phyloP scores from a whole-genome alignment of 768 basidiomycete species.

The Clathrus columnatus region DNA sequence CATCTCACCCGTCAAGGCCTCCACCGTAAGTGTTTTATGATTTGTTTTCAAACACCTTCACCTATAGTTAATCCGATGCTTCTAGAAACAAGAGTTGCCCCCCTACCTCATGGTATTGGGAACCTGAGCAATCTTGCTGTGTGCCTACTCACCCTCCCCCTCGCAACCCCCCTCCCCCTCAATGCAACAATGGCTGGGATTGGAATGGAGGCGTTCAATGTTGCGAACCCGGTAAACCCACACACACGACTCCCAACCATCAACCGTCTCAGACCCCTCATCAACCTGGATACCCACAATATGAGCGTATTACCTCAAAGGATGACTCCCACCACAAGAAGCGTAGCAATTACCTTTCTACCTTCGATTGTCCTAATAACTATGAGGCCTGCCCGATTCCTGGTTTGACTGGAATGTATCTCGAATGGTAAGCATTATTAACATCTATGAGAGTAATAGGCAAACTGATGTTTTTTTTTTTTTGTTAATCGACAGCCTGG shows the following conservation, averaged over 20 bases:
- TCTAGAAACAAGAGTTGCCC: slow-evolving; percentile 27
- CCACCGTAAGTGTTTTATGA: slow-evolving; percentile 2
- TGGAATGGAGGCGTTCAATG: slow-evolving; percentile 38
- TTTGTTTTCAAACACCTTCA: background rate
- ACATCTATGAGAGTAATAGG: background rate
- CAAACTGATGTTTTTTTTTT: background rate
- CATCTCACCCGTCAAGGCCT: background rate
- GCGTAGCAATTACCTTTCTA: background rate
- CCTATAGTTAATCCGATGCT: background rate
- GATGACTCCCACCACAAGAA: slow-evolving; percentile 9
- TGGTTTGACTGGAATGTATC: slow-evolving; percentile 33
- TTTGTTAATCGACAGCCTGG: slow-evolving; percentile 29
- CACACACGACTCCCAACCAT: slow-evolving; percentile 19
- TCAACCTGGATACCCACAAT: background rate
- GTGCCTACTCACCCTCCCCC: slow-evolving; percentile 37
- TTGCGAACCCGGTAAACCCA: slow-evolving; percentile 30
- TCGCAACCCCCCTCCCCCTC: slow-evolving; percentile 29
- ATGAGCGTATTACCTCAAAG: slow-evolving; percentile 30
- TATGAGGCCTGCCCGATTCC: slow-evolving; percentile 50
- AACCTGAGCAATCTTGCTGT: slow-evolving; percentile 39
- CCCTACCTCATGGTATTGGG: slow-evolving; percentile 42
- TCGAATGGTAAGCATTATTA: slow-evolving; percentile 38
- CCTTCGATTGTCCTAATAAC: slow-evolving; percentile 39
- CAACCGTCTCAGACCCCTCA: slow-evolving; percentile 9
- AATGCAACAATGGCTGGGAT: slow-evolving; percentile 35